Percentiles rank a stretch among this genome's conserved stretches.
phyloP scores from a whole-genome alignment of 345 rosid species.

The Gossypium herbaceum region DNA sequence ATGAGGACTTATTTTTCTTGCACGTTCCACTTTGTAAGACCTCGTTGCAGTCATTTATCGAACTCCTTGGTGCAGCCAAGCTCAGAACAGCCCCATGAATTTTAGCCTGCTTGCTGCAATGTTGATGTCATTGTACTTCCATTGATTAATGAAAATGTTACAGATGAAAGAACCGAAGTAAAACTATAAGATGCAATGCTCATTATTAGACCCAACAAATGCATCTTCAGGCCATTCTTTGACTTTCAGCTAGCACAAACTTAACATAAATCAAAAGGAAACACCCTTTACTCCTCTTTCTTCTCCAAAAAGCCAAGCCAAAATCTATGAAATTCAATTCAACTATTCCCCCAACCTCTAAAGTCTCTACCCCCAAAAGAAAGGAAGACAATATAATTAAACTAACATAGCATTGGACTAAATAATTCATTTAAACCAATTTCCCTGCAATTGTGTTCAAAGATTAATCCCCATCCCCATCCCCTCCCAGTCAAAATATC shows the following conservation, averaged over 20 bases:
- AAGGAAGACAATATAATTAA: not conserved
- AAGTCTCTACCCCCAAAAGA: not conserved
- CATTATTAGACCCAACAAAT: no score
- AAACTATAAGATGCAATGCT: not conserved
- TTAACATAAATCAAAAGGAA: not conserved
- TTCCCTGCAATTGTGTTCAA: not conserved
- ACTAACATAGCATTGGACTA: not conserved
- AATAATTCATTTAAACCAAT: not conserved
- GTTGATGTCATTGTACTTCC: not conserved
- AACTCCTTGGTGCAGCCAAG: slow-evolving; percentile 33
- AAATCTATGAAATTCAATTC: not conserved
- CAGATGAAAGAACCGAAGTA: not conserved
- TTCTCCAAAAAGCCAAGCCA: not conserved
- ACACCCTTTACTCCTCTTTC: not conserved
- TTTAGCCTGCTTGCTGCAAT: not conserved
- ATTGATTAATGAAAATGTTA: not conserved
- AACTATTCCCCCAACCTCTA: not conserved
- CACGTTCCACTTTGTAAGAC: slow-evolving; percentile 25
- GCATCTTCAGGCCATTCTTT: not conserved
- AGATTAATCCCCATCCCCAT: not conserved
- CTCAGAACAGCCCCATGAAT: slow-evolving; percentile 44
- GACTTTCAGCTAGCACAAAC: not conserved
- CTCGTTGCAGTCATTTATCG: slow-evolving; percentile 25
- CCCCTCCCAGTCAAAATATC: no score
- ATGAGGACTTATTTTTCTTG: slow-evolving; percentile 39